Conservation (phyloP, 345 rosid genomes). For the Alliaria petiolata region DNA sequence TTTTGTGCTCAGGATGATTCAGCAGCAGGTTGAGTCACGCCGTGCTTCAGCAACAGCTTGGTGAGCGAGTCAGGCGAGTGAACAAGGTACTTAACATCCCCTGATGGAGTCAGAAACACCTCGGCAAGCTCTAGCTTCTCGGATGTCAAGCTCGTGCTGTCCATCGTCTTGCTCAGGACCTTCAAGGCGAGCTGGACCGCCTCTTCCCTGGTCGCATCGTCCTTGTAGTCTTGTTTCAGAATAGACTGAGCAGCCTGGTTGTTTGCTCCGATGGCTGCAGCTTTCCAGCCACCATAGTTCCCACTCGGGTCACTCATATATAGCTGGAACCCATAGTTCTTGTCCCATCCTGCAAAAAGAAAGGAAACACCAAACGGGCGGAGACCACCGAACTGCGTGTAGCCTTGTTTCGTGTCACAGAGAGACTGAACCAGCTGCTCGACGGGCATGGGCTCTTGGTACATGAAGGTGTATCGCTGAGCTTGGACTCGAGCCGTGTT, state of each 20-base stretch:
- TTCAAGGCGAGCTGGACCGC: conserved; percentile 86
- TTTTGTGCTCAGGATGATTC: conserved; percentile 46
- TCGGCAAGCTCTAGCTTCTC: conserved; percentile 96
- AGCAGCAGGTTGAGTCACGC: conserved; percentile 76
- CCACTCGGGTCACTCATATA: conserved; percentile 98
- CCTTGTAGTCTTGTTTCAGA: conserved; percentile 95
- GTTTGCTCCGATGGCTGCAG: conserved; percentile 94
- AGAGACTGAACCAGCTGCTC: conserved; percentile 97
- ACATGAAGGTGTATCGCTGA: conserved; percentile 79
- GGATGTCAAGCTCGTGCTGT: conserved; percentile 90
- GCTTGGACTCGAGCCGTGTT: conserved; percentile 95
- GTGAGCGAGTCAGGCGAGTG: conserved; percentile 70
- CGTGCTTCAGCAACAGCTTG: conserved; percentile 71
- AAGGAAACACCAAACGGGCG: conserved; percentile 96
- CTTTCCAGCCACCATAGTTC: conserved; percentile 95
- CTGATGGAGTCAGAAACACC: conserved; percentile 69
- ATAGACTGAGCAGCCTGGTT: conserved; percentile 98
- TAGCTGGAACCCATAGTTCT: conserved; percentile 83
- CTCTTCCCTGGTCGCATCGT: conserved; percentile 80
- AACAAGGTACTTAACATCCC: conserved; percentile 83
- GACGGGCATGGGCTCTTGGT: conserved; percentile 97
- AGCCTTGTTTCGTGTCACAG: conserved; percentile 94
- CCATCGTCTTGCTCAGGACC: conserved; percentile 97
- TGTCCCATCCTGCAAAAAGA: conserved; percentile 96
- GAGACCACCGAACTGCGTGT: conserved; percentile 96